Base-by-base conservation (phyloP, 345 rosid species). In the Cochlearia excelsa region DNA sequence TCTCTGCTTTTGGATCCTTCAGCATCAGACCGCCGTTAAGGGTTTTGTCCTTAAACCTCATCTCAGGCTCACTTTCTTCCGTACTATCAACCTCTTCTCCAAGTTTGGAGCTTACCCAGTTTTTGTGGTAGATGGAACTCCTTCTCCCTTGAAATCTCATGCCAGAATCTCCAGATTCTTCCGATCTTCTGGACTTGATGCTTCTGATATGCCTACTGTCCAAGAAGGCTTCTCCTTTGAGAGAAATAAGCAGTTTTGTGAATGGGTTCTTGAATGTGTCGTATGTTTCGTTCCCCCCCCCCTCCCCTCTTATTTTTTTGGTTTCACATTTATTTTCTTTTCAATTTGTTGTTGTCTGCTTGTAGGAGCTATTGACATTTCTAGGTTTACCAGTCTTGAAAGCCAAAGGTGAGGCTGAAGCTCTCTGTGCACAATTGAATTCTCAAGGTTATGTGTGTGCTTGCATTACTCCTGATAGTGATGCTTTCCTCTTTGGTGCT, bases 331-430 rank as follows among this genome's bases (percentile, higher is more conserved):
- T 29, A 0, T 34, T 5, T 30, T 29, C 28, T 42, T 54, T 6
- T 69, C 16, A 30, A 1, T 30, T 31, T 28, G 44, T 49, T 30
- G 11, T 27, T 73, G 23, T 16, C 23, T 16, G 23, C 23, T 45
- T 51, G 6, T 65, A 93, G 99, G 97, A 83, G 62, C 68, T 89
- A 68, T 84, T 93, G 51, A 70, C 85, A 63, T 71, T 93, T 30
- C 76, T 93, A n/a, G 94, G 97, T 58, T 85, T 93, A 76, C 99
- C 95, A 3, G 87, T 89, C 64, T 34, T 89, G 7, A 74, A 72
- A 67, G 94, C 95, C 5, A 78, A 74, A 28, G 92, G 94, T 31
- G 99, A 93, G 77, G 99, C 97, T 71, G 97, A 93, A 75, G 99
- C 91, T 16, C 75, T 87, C 57, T 93, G 95, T 65, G 95, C 94